Conservation (phyloP, 1,139 yeast genomes). For the Kodamaea ohmeri region DNA sequence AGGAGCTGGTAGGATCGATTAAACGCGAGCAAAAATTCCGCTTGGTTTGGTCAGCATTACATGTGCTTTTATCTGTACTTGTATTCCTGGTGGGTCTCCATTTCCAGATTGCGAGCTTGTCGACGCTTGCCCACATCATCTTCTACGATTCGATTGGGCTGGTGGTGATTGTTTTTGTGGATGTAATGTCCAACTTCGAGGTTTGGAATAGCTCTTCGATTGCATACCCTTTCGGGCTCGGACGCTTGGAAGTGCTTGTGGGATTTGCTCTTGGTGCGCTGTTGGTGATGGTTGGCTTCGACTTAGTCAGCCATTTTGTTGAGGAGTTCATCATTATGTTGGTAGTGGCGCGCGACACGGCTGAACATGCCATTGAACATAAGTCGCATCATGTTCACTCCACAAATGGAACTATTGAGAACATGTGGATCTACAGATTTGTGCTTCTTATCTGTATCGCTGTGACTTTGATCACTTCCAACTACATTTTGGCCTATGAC, state of each 20-base stretch:
- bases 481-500: constrained; percentile 34
- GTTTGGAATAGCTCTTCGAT: constrained; percentile 88
- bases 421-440: constrained; percentile 33
- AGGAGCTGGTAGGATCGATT: constrained; percentile 60
- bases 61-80: constrained; percentile 51
- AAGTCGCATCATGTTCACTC: constrained; percentile 55
- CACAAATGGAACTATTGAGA: constrained; percentile 41
- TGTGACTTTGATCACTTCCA: constrained; percentile 38
- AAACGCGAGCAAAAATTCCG: constrained; percentile 53
- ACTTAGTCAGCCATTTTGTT: constrained; percentile 75
- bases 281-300: constrained; percentile 86
- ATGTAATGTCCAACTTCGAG: constrained; percentile 81
- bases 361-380: constrained; percentile 28
- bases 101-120: constrained; percentile 57
- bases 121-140: constrained; percentile 82
- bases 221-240: constrained; percentile 87
- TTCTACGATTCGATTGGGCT: constrained; percentile 87
- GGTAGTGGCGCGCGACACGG: constrained; percentile 36
- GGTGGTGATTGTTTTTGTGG: constrained; percentile 65
- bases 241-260: constrained; percentile 79
- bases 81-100: constrained; percentile 63
- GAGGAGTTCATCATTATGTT: constrained; percentile 65
- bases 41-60: constrained; percentile 64
- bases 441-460: constrained; percentile 27
- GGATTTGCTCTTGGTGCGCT: constrained; percentile 88